phyloP scores from a whole-genome alignment of 345 rosid species.

The Populus davidiana region DNA sequence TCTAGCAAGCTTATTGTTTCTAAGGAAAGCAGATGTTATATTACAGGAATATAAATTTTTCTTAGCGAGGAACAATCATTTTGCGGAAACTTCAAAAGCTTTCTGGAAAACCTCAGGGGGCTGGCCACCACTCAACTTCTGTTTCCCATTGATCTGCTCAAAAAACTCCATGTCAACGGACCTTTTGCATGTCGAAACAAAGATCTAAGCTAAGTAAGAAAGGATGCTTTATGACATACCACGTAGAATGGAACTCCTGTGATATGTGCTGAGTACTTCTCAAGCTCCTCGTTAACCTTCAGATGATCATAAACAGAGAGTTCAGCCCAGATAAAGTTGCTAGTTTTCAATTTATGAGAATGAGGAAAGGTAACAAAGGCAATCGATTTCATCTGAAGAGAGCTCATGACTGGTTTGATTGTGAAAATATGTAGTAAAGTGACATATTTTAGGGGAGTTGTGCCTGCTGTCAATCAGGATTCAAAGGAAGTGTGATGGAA shows the following conservation, averaged over 20 bases:
- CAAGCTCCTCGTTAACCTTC: conserved; percentile 70
- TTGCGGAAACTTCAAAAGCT: conserved; percentile 56
- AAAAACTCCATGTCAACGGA: not conserved
- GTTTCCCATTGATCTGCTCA: conserved; percentile 78
- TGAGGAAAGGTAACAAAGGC: not conserved
- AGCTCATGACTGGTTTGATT: not conserved
- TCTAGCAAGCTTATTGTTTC: too few relatives aligned
- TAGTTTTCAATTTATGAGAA: not conserved
- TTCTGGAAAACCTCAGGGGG: conserved; percentile 63
- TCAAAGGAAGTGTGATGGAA: not conserved
- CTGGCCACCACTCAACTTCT: conserved; percentile 72
- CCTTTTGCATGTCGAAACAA: not conserved
- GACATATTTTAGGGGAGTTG: not conserved
- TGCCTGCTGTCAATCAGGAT: not conserved
- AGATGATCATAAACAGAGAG: conserved; percentile 6
- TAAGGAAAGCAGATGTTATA: too few relatives aligned
- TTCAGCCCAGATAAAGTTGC: conserved; percentile 8
- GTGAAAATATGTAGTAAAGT: not conserved
- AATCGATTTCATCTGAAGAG: not conserved
- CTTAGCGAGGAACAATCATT: conserved; percentile 22
- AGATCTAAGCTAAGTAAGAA: not conserved
- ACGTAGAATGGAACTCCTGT: conserved; percentile 75
- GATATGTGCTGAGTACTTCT: conserved; percentile 53
- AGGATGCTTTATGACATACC: conserved; percentile 37
- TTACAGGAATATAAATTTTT: not conserved